phyloP scores from a whole-genome alignment of 1,139 yeast genomes.

The Geotrichum macrosporum region DNA sequence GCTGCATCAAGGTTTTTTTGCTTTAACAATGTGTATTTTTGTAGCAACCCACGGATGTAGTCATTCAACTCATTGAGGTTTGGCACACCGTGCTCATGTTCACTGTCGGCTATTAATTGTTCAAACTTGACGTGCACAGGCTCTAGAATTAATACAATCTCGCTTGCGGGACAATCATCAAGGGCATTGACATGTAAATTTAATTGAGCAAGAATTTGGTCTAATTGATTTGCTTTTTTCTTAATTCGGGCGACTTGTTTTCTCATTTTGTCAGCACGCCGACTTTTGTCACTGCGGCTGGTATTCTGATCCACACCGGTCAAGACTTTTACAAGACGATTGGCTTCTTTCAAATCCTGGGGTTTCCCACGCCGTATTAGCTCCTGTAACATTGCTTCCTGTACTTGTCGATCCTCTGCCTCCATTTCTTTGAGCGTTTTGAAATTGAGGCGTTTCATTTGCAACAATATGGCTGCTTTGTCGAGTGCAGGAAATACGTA shows the following conservation, averaged over 20 bases:
- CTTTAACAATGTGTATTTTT: slow-evolving; percentile 63
- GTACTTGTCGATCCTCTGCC: slow-evolving; percentile 87
- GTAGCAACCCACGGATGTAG: slow-evolving; percentile 62
- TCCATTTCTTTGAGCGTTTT: slow-evolving; percentile 87
- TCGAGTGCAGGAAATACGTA: slow-evolving; percentile 88
- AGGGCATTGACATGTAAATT: too few species aligned
- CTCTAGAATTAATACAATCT: too few species aligned
- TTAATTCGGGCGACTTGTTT: slow-evolving; percentile 82
- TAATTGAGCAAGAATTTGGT: too few species aligned
- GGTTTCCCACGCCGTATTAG: slow-evolving; percentile 93
- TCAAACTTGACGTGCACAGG: too few species aligned
- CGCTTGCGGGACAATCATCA: too few species aligned
- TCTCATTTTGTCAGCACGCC: slow-evolving; percentile 83
- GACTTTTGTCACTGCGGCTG: slow-evolving; percentile 79
- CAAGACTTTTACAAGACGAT: slow-evolving; percentile 94
- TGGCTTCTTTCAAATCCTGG: slow-evolving; percentile 91
- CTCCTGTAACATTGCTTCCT: slow-evolving; percentile 92
- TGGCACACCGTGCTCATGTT: slow-evolving; percentile 52
- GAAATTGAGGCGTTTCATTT: slow-evolving; percentile 84
- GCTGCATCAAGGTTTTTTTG: slow-evolving; percentile 63
- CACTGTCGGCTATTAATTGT: slow-evolving; percentile 74
- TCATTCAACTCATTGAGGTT: slow-evolving; percentile 71
- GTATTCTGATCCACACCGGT: slow-evolving; percentile 88
- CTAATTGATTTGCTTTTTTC: too few species aligned
- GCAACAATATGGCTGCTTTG: too few species aligned